Evolutionary conservation across 139 green algal species (phyloP).

Genomic region (Picochlorum sp.): DNA sequence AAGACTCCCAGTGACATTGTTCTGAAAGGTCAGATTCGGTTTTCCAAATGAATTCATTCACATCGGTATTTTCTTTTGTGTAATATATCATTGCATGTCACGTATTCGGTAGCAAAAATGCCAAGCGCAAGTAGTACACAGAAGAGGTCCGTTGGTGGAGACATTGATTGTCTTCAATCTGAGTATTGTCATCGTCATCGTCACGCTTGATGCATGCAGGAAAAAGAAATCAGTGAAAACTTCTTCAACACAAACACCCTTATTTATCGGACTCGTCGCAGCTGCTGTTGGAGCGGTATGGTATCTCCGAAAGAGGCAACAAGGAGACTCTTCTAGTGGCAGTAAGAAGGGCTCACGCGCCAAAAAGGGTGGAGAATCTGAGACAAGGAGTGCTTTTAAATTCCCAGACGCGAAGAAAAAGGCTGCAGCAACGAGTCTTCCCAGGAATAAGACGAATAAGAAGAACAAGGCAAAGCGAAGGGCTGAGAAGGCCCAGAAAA

Average conservation of each 20-base stretch:
- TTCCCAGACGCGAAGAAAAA: conserved; percentile 6
- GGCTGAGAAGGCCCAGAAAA: conserved; percentile 10
- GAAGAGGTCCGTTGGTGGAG: too few relatives aligned
- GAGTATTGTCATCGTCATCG: too few relatives aligned
- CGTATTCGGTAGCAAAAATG: not conserved
- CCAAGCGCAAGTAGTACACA: not conserved
- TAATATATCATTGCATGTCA: too few relatives aligned
- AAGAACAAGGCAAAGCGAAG: conserved; percentile 16
- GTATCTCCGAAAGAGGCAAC: not conserved
- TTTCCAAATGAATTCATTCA: conserved; percentile 9
- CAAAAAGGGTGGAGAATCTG: not conserved
- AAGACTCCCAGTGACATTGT: conserved; percentile 29
- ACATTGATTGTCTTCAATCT: too few relatives aligned
- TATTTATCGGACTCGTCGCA: not conserved
- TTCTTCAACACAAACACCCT: not conserved
- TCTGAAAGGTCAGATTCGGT: conserved; percentile 35
- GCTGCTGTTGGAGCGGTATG: not conserved
- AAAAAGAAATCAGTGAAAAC: not conserved
- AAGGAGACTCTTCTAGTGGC: not conserved
- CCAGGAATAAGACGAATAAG: conserved; percentile 21
- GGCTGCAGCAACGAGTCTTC: not conserved
- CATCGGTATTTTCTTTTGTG: too few relatives aligned
- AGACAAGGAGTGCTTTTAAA: conserved; percentile 16
- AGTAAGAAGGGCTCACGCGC: not conserved
- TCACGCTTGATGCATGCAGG: not conserved